Evolutionary conservation across 495 filamentous ascomycete species (phyloP), one percentile per base, ranked within the genome.

Genomic region (Aspergillus wentii): DNA sequence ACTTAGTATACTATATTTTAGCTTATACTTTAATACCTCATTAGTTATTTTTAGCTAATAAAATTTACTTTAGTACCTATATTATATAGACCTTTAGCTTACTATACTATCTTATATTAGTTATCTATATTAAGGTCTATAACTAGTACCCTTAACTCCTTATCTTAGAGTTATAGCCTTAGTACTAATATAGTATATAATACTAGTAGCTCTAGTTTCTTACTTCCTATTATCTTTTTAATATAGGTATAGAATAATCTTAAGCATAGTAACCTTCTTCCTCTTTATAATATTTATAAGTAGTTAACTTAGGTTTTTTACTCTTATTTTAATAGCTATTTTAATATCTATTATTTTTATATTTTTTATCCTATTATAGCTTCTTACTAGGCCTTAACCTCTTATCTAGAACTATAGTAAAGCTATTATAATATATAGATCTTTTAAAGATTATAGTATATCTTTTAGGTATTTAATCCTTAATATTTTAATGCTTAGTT

Each of bases 141-240:
- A 37, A 35, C 16, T 41, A 9, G 33, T 5, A 30, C 35, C 9
- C 4, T 4, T 9, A 35, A 15, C 21, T 30, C 17, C 16, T 30
- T n/a, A 19, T 33, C 33, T 40, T 33, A 33, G 5, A 19, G 9
- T 21, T 40, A 16, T 30, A 29, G 17, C 11, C 23, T 13, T 29
- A 16, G 18, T 41, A 41, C 35, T n/a, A 18, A 16, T 18, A 32
- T 40, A 11, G 20, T 4, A 34, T 32, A 41, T 19, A 34, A 25
- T 25, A 25, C 10, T 25, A 25, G 17, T 34, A 34, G n/a, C n/a
- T 40, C 17, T 40, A 29, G 13, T 31, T 14, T 31, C 6, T 31
- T 10, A n/a, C n/a, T n/a, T n/a, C n/a, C n/a, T n/a, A n/a, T n/a
- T n/a, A n/a, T n/a, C n/a, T n/a, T n/a, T n/a, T n/a, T n/a, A n/a